phyloP scores from a whole-genome alignment of 352 stramenopile genomes.

The Pelagophyceae sp. region DNA sequence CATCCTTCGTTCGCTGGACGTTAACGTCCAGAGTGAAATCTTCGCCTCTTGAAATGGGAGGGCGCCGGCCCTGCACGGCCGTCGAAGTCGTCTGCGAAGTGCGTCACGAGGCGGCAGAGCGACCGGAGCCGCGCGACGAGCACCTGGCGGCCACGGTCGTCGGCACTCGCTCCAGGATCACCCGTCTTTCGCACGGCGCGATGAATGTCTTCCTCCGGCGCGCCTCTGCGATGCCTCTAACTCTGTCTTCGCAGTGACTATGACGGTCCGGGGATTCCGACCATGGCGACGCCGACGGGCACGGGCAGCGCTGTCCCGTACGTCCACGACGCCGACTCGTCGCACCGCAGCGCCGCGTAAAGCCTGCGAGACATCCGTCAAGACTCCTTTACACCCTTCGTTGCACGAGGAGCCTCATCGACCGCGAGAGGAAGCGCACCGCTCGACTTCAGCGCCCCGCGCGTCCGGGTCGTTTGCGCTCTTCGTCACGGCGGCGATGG shows the following conservation, averaged over 20 bases:
- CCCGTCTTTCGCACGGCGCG: too few species aligned
- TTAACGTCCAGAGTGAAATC: too few species aligned
- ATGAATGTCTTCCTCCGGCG: too few species aligned
- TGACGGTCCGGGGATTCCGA: too few species aligned
- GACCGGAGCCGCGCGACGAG: constrained; percentile 1
- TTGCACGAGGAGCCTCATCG: background rate
- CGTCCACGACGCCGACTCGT: background rate
- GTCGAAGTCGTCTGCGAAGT: background rate
- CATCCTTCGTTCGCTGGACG: too few species aligned
- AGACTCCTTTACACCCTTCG: background rate
- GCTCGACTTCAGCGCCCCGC: background rate
- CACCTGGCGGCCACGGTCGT: too few species aligned
- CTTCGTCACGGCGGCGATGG: background rate
- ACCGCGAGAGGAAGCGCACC: background rate
- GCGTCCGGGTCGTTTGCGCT: background rate
- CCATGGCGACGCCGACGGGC: too few species aligned
- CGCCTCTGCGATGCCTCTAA: too few species aligned
- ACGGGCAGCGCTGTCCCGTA: background rate
- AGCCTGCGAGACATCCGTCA: background rate
- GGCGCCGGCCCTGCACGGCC: background rate
- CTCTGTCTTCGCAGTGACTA: too few species aligned
- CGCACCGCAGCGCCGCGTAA: background rate
- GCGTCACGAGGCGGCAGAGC: background rate
- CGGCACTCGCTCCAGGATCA: too few species aligned
- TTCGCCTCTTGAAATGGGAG: too few species aligned